phyloP scores from a whole-genome alignment of 345 rosid genomes.

The Populus nigra region DNA sequence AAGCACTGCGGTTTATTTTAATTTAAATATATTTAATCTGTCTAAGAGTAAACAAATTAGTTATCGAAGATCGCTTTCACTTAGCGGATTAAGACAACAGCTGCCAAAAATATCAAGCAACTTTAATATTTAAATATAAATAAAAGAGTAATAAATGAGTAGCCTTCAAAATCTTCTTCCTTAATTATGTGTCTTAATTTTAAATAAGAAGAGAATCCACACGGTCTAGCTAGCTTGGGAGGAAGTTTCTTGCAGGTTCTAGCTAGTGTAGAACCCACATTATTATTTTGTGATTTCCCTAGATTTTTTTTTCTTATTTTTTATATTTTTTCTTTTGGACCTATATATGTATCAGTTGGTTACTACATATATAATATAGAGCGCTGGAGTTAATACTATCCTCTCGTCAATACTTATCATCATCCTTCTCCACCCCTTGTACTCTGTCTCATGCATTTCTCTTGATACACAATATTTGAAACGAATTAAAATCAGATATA shows the following conservation, averaged over 20 bases:
- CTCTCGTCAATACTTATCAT: neutral
- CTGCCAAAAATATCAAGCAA: too few species aligned
- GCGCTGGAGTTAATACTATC: neutral
- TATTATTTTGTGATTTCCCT: neutral
- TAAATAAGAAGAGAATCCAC: constrained; percentile 5
- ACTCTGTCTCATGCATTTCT: neutral
- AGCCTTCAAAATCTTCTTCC: neutral
- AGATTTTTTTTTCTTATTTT: neutral
- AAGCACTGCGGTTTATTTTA: too few species aligned
- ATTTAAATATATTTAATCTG: too few species aligned
- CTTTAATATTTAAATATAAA: too few species aligned
- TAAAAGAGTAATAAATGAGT: too few species aligned
- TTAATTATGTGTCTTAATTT: constrained; percentile 7
- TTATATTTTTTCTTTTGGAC: neutral
- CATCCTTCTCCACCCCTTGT: neutral
- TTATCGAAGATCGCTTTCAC: too few species aligned
- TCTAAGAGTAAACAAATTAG: too few species aligned
- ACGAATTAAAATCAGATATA: neutral
- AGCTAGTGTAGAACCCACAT: constrained; percentile 16
- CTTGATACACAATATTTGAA: neutral
- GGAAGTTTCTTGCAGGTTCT: constrained; percentile 21
- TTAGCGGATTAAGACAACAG: too few species aligned
- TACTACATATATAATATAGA: constrained; percentile 10
- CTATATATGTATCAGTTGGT: neutral
- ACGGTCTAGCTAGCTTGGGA: neutral